phyloP scores from a whole-genome alignment of 164 flowering plant genomes.

The Vitis amurensis region DNA sequence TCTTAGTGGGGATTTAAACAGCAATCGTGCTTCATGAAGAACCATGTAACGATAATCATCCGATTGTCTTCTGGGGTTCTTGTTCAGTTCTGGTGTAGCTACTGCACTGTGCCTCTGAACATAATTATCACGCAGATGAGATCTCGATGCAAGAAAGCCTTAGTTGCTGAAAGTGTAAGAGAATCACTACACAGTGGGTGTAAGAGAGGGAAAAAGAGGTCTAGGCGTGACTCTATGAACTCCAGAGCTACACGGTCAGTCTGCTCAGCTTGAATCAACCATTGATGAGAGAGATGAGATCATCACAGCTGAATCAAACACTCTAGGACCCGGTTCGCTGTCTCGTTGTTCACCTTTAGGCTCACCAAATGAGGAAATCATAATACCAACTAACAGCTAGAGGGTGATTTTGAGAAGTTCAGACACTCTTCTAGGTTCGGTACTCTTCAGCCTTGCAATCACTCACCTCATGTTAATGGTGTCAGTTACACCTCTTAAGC shows the following conservation, averaged over 20 bases:
- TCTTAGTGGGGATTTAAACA: slow-evolving; percentile 76
- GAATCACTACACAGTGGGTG: slow-evolving; percentile 95
- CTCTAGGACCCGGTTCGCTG: too few relatives aligned
- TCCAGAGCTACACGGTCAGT: slow-evolving; percentile 44
- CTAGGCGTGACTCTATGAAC: slow-evolving; percentile 46
- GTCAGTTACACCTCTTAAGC: too few relatives aligned
- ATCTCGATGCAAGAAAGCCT: slow-evolving; percentile 69
- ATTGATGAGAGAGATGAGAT: too few relatives aligned
- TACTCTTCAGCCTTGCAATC: too few relatives aligned
- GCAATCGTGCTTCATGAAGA: slow-evolving; percentile 83
- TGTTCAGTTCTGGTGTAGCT: slow-evolving; percentile 94
- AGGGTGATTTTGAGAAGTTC: too few relatives aligned
- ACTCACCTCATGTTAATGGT: too few relatives aligned
- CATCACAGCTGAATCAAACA: too few relatives aligned
- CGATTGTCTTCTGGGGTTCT: slow-evolving; percentile 73
- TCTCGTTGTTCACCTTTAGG: too few relatives aligned
- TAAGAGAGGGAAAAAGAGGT: slow-evolving; percentile 72
- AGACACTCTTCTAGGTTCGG: too few relatives aligned
- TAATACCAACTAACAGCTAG: too few relatives aligned
- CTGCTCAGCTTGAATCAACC: too few relatives aligned
- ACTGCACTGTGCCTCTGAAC: slow-evolving; percentile 80
- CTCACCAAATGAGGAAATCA: too few relatives aligned
- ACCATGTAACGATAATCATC: slow-evolving; percentile 57
- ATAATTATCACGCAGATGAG: slow-evolving; percentile 83
- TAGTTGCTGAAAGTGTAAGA: slow-evolving; percentile 77